Evolutionary conservation across 805 yeast genomes (phyloP), one percentile per base, ranked within the genome.

Genomic region (Lipomyces yamanashiensis): DNA sequence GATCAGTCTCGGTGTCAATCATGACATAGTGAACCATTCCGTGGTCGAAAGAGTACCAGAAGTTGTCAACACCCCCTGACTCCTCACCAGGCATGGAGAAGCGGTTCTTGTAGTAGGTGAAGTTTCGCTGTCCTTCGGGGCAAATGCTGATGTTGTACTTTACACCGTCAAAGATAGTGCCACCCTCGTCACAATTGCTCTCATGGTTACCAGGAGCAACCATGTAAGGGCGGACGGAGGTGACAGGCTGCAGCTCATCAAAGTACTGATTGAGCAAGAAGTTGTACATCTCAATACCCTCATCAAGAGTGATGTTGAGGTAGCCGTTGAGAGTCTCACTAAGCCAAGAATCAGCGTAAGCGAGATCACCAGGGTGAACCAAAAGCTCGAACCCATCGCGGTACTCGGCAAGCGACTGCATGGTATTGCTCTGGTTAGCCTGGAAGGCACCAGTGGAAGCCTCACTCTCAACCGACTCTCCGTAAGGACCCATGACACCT

Each of bases 11-110:
- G 21, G 74, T 71, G 61, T 73, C 67, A 53, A 74, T 51, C 43
- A 67, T 67, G 13, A 74, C 68, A 54, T 71, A 74, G 60, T 74
- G 76, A 5, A 67, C 76, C 55, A 67, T 61, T n/a, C 75, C 75
- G 59, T 74, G 72, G 51, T 74, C 75, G 41, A 69, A 74, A 1
- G 76, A 74, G 61, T 73, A 74, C 76, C 76, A 74, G 70, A 74
- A 69, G 50, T 73, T 74, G n/a, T 67, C 61, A 23, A 57, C 63
- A 36, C 72, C 74, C n/a, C 70, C 71, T 28, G 74, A 67, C 53
- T 68, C 74, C 39, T 47, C 61, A 19, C 66, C 33, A 13, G 76
- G 76, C 76, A 74, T 74, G 53, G 70, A 64, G 70, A 69, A 74
- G 58, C 71, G 75, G 53, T 68, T 58, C 23, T 59, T 67, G 60